Evolutionary conservation across 2,329 filamentous ascomycete genomes (phyloP), one percentile per base, ranked within the genome.

Genomic region (Magnaporthiopsis rhizophila): DNA sequence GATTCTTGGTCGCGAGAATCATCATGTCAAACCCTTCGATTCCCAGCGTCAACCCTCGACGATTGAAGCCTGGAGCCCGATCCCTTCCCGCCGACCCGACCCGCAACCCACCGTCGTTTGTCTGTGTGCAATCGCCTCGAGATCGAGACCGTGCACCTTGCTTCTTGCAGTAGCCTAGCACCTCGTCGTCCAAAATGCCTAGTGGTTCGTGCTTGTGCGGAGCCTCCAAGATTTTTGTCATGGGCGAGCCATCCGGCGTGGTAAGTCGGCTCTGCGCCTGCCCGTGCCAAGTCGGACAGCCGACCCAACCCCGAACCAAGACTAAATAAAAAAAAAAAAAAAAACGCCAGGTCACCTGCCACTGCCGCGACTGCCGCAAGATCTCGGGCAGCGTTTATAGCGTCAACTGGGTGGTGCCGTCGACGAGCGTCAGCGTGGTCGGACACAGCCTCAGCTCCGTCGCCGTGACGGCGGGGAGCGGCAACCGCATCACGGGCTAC

Each of bases 331-430:
- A 34, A 34, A 36, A 36, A 36, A 12, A 36, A 36, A 2, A 36
- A 36, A 5, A 11, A 4, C 2, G 3, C 21, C 60, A 61, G 60
- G 36, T 38, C 24, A 38, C 50, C 24, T 61, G 60, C 60, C 50
- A 45, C 60, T 61, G 60, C 36, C 38, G 36, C 60, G 60, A 61
- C 60, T 61, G 60, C 60, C 60, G 60, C 60, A 61, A 61, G 38
- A 36, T 61, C 24, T 61, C 60, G 1, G 60, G 60, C 38, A 45
- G 60, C 60, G 50, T 45, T 15, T 50, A 61, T 38, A 61, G 60
- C 60, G 21, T 61, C 38, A 61, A 61, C 60, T 61, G 60, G 60
- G 28, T 38, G 36, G 60, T 61, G n/a, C 36, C 38, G 24, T 45
- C 60, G 24, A 53, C 36, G 24, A 34, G n/a, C 36, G 24, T n/a